Evolutionary conservation across 2,329 filamentous ascomycete genomes (phyloP), one percentile per base, ranked within the genome.

Genomic region (Calonectria ilicicola): DNA sequence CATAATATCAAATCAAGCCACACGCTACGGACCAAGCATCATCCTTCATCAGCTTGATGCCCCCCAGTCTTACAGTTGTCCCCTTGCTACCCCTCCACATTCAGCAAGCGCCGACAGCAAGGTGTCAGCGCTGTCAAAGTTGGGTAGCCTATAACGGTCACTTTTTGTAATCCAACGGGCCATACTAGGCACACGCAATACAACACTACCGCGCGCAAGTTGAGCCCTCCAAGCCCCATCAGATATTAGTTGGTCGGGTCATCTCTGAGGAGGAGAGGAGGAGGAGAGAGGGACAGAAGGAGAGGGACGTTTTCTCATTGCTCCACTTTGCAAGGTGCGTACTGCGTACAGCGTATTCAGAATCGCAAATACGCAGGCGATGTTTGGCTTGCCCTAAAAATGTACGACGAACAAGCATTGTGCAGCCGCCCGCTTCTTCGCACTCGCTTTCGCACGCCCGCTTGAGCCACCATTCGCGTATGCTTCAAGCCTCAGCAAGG

Each of bases 371-470:
- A n/a, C 42, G 17, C 42, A 44, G 17, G 12, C 10, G 38, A 14
- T 40, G 3, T 42, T 42, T 19, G 19, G 15, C 19, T n/a, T 32
- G 49, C 49, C 29, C 51, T 56, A 32, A 29, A 27, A 26, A 29
- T 27, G 19, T 23, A 21, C 29, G 53, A 21, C 29, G 53, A 58
- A n/a, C 53, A 15, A 12, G 21, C 40, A 27, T 27, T 29, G 49
- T 53, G 49, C 27, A 53, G 27, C 49, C 42, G 49, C 42, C 49
- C 42, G 49, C 42, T 63, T 27, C 17, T 7, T 76, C 69, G 75
- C 65, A 73, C 69, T 78, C 75, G 76, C 23, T 76, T 71, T 78
- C 76, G 76, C 70, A 40, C 58, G n/a, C n/a, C 53, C 53, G n/a
- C n/a, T 32, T 58, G 32, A 58, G 53, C 32, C 53, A 58, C 53